phyloP scores from a whole-genome alignment of 129 eudicot species.

The Ambrosia trifida region DNA sequence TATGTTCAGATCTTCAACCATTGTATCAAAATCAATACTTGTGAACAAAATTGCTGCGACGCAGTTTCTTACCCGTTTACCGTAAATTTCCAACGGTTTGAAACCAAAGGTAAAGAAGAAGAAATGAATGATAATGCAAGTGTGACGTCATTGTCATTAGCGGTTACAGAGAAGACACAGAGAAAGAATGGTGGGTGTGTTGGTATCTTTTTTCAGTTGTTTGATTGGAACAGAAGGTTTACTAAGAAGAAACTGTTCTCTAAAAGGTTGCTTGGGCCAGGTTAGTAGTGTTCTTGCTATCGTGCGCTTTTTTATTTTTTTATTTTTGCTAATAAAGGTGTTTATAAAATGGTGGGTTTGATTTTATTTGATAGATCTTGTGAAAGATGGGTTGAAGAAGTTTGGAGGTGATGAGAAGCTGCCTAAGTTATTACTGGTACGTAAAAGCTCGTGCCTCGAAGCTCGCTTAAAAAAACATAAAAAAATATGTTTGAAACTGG shows the following conservation, averaged over 20 bases:
- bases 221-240: conserved; percentile 92
- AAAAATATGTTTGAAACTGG: too few species aligned
- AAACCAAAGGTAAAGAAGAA: conserved; percentile 21
- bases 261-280: conserved; percentile 80
- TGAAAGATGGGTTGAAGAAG: conserved; percentile 64
- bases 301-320: too few species aligned
- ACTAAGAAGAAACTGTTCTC: conserved; percentile 83
- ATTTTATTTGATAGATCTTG: conserved; percentile 42
- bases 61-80: too few species aligned
- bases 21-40: too few species aligned
- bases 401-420: conserved; percentile 72
- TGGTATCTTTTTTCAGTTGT: conserved; percentile 79
- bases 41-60: too few species aligned
- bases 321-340: neutral
- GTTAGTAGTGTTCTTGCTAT: conserved; percentile 35
- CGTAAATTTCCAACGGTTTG: neutral
- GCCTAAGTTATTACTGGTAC: conserved; percentile 71
- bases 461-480: too few species aligned
- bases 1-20: too few species aligned
- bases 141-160: conserved; percentile 57
- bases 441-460: neutral
- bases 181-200: conserved; percentile 78
- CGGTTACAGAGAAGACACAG: conserved; percentile 56
- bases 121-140: conserved; percentile 53
- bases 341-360: neutral